A percentile compares a stretch with the other conserved stretches of the same genome.
These are phyloP conservation scores for Rhododendron vialii DNA, from an alignment of 148 eudicot species.

Conservation along the genomic window DNA sequence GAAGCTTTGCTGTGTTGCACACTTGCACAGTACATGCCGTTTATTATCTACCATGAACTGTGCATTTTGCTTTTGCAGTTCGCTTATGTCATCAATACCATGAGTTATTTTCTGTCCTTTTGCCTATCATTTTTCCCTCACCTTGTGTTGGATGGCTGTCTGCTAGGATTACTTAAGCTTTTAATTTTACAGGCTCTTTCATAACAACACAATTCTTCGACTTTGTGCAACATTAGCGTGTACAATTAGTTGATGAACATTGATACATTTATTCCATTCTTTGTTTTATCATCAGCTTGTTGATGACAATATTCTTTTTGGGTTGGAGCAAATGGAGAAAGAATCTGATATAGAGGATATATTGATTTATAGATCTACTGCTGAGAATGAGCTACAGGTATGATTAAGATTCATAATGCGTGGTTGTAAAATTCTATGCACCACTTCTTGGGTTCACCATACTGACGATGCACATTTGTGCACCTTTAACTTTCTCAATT, in stretches of 20 bases:
- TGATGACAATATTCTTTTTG: conserved; percentile 50
- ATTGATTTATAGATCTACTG: conserved; percentile 66
- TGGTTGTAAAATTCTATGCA: not conserved
- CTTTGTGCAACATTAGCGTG: not conserved
- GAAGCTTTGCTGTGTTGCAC: not conserved
- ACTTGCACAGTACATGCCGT: not conserved
- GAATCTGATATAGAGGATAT: conserved; percentile 80
- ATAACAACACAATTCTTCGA: not conserved
- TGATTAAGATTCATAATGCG: not conserved
- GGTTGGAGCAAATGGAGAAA: conserved; percentile 88
- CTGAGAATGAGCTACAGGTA: conserved; percentile 88
- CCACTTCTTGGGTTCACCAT: not conserved
- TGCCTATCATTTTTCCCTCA: not conserved
- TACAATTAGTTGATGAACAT: not conserved
- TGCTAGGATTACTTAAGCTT: not conserved
- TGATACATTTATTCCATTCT: not conserved
- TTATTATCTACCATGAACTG: not conserved
- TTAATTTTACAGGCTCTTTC: not conserved
- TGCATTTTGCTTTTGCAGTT: not conserved
- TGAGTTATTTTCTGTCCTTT: not conserved
- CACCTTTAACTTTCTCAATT: not conserved
- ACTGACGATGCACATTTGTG: not conserved
- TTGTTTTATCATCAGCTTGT: conserved; percentile 45
- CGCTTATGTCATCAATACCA: not conserved
- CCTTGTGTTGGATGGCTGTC: not conserved